A percentile compares a stretch with the other conserved stretches of the same genome.
phyloP scores from a whole-genome alignment of 2,329 filamentous ascomycete genomes.

The Stagonosporopsis chrysanthemi region DNA sequence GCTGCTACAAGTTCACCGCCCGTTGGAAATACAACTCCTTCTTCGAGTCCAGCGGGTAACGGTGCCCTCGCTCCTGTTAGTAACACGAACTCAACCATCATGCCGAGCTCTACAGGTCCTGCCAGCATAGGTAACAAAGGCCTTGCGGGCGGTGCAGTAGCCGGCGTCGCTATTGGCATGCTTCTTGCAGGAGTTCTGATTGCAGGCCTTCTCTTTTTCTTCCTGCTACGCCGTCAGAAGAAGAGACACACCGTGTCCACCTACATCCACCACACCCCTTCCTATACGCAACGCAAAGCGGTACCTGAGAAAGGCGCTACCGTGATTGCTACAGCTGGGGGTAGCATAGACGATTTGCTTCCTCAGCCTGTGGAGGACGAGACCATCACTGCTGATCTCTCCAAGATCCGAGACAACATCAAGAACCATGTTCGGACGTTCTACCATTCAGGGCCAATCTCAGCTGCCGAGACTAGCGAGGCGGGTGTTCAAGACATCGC shows the following conservation, averaged over 20 bases:
- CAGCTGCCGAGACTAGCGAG: constrained; percentile 13
- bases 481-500: constrained; percentile 10
- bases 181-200: constrained; percentile 26
- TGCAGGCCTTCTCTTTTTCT: constrained; percentile 18
- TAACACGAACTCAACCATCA: no score
- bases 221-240: constrained; percentile 25
- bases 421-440: constrained; percentile 36
- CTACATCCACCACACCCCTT: not conserved
- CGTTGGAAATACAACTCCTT: not conserved
- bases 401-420: constrained; percentile 36
- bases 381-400: constrained; percentile 27
- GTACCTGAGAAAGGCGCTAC: constrained; percentile 7
- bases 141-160: constrained; percentile 22
- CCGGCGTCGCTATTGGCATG: constrained; percentile 31
- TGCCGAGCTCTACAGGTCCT: not conserved
- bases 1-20: not conserved
- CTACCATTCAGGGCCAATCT: constrained; percentile 23
- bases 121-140: constrained; percentile 2
- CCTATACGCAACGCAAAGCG: not conserved
- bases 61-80: not conserved
- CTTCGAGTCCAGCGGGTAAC: not conserved
- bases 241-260: not conserved
- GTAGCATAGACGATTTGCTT: constrained; percentile 24
- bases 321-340: not conserved
- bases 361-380: constrained; percentile 35